Base-by-base conservation (phyloP, 192 early-diverging fungal species). In the Cladochytrium replicatum region DNA sequence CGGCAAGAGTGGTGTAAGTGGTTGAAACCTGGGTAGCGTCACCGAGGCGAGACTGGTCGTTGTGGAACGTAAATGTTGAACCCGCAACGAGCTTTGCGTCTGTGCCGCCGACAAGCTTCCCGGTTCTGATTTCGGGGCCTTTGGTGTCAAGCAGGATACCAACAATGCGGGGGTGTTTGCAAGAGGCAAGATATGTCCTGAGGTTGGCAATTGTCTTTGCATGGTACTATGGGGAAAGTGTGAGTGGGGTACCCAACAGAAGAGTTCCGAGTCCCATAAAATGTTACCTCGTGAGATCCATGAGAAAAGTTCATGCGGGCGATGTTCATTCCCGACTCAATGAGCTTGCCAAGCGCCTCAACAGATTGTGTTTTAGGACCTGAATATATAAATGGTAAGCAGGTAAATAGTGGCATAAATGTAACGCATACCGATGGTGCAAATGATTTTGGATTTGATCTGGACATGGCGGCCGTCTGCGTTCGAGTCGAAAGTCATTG, bases 221-320 rank as follows among this genome's bases (percentile, higher is more conserved):
- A 49, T 75, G 72, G 63, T 70, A 75, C 70, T 74, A 39, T 11
- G 38, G 32, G 19, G 26, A 23, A 48, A 9, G 34, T 15, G 50
- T 25, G 7, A 22, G 8, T 6, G 4, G 41, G 9, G 25, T 43
- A 49, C 21, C 6, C 25, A 48, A 17, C 19, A 23, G 6, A 48
- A 37, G 15, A 8, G 15, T 17, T 6, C 26, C 26, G 9, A 32
- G 28, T 41, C 19, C n/a, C 7, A 17, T 29, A 9, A 17, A 9
- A 6, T 28, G 41, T 42, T 41, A 74, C 68, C 56, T 72, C 74
- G 48, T 76, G 74, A 29, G 30, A 44, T 22, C 74, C 74, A 58
- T 76, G 74, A 1, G 74, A 76, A 43, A 76, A 76, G 64, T 76
- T 76, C 67, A 74, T 65, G 28, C 74, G 62, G 47, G 61, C 57